Evolutionary conservation across 768 basidiomycete genomes (phyloP), one percentile per base, ranked within the genome.

Genomic region (Boletus tylopilopsis): DNA sequence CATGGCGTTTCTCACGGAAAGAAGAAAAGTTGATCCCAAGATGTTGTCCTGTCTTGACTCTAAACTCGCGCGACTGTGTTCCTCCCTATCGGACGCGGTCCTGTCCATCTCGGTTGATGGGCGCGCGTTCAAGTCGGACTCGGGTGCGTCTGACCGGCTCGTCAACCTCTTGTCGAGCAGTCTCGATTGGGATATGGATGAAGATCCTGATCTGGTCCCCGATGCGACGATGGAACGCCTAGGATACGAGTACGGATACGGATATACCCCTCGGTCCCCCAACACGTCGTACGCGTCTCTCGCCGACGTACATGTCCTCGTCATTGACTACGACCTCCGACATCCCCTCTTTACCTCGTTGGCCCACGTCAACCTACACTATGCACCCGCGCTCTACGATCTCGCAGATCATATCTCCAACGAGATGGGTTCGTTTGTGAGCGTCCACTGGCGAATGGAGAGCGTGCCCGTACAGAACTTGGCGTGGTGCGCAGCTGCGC

Each of bases 381-480:
- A 83, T 58, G 70, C 82, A 4, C 57, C 65, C 0, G 56, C 37
- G 2, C 73, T 82, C 45, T 63, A 68, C 33, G 62, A 65, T 10
- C 68, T 82, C 9, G 78, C 77, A 0, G 54, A 59, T 8, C 57
- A 54, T 27, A 59, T 82, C 38, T 57, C 67, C 0, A 59, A 65
- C 0, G 68, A 71, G 18, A 47, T 69, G 0, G 56, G 56, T 1
- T 71, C 76, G 0, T 82, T 76, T 60, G 57, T 76, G 4, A 75
- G 71, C 0, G 72, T 85, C 8, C 78, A 82, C 55, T 85, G 80
- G 81, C 67, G 77, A 19, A 78, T 78, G 71, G 80, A 82, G 53
- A 76, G 71, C 15, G 67, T 82, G 45, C 60, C 73, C 1, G 59
- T 70, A 1, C 63, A 67, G 18, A 58, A 69, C 32, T 67, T 83